Base-by-base conservation (phyloP, 2,329 filamentous ascomycete species). In the Sordariomycetes sp. region DNA sequence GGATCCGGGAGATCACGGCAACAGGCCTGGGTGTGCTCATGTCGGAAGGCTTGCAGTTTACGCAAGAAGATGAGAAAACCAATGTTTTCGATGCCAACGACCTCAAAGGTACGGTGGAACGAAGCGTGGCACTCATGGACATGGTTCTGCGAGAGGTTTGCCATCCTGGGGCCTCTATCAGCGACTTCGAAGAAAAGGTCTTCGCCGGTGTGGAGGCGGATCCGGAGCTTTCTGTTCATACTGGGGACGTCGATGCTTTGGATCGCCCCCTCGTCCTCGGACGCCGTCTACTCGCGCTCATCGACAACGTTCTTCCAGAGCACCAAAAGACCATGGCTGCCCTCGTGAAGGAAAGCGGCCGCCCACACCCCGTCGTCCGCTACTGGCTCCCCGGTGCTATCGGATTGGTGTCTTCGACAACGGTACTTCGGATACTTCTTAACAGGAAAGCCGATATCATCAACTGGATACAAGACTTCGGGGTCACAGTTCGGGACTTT, bases 21-120 rank as follows among this genome's bases (percentile, higher is more conserved):
- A 88, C 85, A 48, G 85, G 86, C 2, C 67, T 96, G 4, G 92
- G 92, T 12, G 75, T 95, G 5, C 64, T 98, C 18, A 79, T 95
- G 45, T 86, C 90, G 36, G 86, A 94, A 51, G 87, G 85, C 3
- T 63, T 95, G 31, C 78, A 76, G 32, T 78, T 85, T 45, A 72
- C 72, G 28, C 63, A 71, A 15, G 68, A 69, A 19, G 75, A 79
- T 12, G 73, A 79, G 26, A 70, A 75, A 33, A 64, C 66, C 26
- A 64, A 67, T 34, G 61, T 61, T 14, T 61, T 66, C 21, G 58
- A 66, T 35, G 55, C 60, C 24, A 49, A 54, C 29, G 68, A 74
- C 41, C 70, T 73, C 55, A 92, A 87, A 54, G 75, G 75, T 23
- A 75, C 83, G 9, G 76, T 95, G 15, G 80, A 85, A 44, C 76